Conservation (phyloP, 2,329 filamentous ascomycete species). For the Raffaelea albimanens region DNA sequence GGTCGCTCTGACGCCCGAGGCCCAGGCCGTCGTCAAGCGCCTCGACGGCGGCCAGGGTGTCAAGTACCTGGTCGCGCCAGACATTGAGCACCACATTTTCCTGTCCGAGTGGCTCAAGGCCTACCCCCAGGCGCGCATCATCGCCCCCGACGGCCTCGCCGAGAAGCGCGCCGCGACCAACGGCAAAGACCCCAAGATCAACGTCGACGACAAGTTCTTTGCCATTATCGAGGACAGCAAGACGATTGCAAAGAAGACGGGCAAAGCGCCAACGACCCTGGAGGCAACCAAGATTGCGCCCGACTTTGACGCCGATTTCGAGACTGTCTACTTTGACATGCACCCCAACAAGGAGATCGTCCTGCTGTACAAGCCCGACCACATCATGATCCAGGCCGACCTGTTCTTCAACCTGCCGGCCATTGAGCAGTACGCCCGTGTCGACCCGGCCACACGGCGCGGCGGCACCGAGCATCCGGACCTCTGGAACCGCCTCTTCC, state of each 20-base stretch:
- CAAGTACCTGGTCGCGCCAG: constrained; percentile 76
- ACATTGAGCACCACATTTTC: constrained; percentile 94
- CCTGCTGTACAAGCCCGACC: constrained; percentile 71
- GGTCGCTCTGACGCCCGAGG: constrained; percentile 65
- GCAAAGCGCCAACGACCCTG: too few species aligned
- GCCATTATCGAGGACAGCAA: constrained; percentile 56
- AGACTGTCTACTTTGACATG: constrained; percentile 71
- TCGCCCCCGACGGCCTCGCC: constrained; percentile 73
- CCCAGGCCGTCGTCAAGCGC: constrained; percentile 52
- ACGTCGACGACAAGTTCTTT: constrained; percentile 44
- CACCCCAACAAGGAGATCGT: constrained; percentile 82
- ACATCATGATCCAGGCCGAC: constrained; percentile 79
- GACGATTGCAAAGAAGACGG: too few species aligned
- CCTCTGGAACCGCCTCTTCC: constrained; percentile 33
- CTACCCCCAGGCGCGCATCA: constrained; percentile 68
- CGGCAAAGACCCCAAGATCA: constrained; percentile 46
- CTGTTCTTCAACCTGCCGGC: constrained; percentile 86
- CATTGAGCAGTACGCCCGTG: constrained; percentile 69
- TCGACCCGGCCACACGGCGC: constrained; percentile 16
- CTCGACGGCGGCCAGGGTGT: constrained; percentile 53
- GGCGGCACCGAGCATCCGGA: constrained; percentile 34
- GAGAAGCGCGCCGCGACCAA: constrained; percentile 60
- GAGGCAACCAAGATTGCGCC: constrained; percentile 45
- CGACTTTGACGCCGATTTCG: constrained; percentile 82
- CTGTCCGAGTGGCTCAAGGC: constrained; percentile 73